Conservation (phyloP, 2,329 filamentous ascomycete genomes). For the Phaeophleospora eucalypticola region DNA sequence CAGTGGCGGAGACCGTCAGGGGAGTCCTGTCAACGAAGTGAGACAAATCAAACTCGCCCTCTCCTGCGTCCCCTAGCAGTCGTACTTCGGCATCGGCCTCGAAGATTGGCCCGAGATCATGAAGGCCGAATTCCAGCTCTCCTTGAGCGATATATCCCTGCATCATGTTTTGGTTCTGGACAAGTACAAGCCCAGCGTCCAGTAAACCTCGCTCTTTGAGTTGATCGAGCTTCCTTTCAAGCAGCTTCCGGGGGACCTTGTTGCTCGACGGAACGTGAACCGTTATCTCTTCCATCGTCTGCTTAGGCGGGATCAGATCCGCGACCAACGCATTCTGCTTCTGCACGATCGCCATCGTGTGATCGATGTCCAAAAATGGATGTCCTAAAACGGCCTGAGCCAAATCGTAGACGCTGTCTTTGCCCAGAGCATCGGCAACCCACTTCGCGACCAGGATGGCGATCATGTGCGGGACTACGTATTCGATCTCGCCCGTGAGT, state of each 20-base stretch:
- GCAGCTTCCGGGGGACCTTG: conserved; percentile 39
- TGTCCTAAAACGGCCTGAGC: conserved; percentile 57
- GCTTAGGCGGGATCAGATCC: conserved; percentile 49
- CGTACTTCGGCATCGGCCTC: conserved; percentile 33
- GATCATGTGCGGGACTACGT: conserved; percentile 54
- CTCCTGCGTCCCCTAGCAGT: conserved; percentile 36
- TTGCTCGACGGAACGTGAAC: conserved; percentile 44
- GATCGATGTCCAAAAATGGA: conserved; percentile 55
- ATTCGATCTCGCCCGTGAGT: conserved; percentile 56
- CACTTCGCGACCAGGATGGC: conserved; percentile 58
- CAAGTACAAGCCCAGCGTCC: conserved; percentile 56
- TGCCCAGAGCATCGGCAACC: conserved; percentile 52
- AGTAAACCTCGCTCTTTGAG: conserved; percentile 50
- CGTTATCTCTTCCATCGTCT: conserved; percentile 56
- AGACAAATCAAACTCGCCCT: conserved; percentile 42
- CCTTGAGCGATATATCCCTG: conserved; percentile 54
- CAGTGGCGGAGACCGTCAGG: conserved; percentile 47
- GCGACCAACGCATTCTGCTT: conserved; percentile 38
- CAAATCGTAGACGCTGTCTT: conserved; percentile 56
- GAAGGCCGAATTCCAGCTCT: conserved; percentile 51
- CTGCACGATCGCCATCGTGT: conserved; percentile 43
- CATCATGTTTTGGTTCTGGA: conserved; percentile 46
- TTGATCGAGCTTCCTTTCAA: conserved; percentile 46
- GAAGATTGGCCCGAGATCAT: conserved; percentile 35
- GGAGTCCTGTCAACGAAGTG: conserved; percentile 54